Conservation (phyloP, 2,329 filamentous ascomycete genomes). For the Diaporthe humulicola region DNA sequence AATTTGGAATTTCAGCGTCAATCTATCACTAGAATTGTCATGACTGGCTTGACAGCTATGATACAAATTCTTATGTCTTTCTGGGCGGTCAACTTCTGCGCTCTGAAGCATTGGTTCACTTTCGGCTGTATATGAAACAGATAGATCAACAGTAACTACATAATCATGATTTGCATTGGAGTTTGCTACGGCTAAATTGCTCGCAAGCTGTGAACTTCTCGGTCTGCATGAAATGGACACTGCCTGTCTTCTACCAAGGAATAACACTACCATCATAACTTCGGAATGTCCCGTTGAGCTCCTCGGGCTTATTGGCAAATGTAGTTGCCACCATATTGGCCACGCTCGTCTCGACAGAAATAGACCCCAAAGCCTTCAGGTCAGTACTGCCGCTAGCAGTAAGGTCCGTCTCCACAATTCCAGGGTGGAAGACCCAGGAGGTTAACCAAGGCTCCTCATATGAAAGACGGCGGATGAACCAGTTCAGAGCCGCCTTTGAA, state of each 20-base stretch:
- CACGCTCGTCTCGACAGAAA: neutral
- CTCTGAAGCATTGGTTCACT: no score
- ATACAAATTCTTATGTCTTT: no score
- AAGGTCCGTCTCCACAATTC: neutral
- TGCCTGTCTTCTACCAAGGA: neutral
- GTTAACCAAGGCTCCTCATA: neutral
- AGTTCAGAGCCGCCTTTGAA: neutral
- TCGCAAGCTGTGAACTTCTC: no score
- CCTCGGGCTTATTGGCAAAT: neutral
- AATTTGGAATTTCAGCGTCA: no score
- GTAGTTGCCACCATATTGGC: neutral
- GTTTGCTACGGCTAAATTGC: no score
- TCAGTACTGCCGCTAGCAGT: neutral
- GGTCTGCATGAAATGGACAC: no score
- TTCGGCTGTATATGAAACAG: no score
- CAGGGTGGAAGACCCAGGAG: neutral
- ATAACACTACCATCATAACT: neutral
- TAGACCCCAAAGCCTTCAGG: neutral
- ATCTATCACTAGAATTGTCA: no score
- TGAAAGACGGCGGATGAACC: neutral
- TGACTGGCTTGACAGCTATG: no score
- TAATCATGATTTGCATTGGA: no score
- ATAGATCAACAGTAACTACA: no score
- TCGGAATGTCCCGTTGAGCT: neutral
- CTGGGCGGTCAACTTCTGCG: no score